phyloP scores from a whole-genome alignment of 345 rosid species.

The Kernera saxatilis region DNA sequence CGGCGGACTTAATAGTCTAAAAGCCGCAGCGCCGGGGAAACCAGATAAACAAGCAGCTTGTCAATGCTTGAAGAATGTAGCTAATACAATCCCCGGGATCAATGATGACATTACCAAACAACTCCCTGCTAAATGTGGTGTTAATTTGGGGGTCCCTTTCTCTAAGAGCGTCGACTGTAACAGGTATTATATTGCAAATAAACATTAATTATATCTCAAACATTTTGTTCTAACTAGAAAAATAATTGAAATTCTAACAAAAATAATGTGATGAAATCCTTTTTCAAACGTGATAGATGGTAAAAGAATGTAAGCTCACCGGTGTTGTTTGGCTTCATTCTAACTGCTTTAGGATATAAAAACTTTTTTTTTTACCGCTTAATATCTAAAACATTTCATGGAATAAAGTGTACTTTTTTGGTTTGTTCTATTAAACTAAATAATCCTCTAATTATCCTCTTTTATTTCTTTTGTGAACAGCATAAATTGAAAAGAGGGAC shows the following conservation, averaged over 20 bases:
- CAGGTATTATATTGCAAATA: slow-evolving; percentile 8
- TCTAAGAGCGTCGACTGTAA: slow-evolving; percentile 24
- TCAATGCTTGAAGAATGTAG: slow-evolving; percentile 26
- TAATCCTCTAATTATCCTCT: background rate
- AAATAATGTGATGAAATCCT: too few relatives aligned
- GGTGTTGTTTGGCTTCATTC: too few relatives aligned
- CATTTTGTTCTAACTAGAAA: too few relatives aligned
- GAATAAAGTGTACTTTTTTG: too few relatives aligned
- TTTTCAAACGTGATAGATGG: too few relatives aligned
- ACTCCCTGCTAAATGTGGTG: slow-evolving; percentile 28
- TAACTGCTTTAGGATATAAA: too few relatives aligned
- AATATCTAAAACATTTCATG: too few relatives aligned
- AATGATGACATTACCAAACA: slow-evolving; percentile 23
- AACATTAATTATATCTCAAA: too few relatives aligned
- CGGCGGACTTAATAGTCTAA: slow-evolving; percentile 18
- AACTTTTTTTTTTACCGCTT: too few relatives aligned
- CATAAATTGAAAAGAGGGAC: slow-evolving; percentile 14
- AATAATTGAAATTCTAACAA: too few relatives aligned
- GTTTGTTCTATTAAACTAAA: too few relatives aligned
- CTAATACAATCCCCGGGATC: slow-evolving; percentile 17
- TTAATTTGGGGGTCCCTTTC: slow-evolving; percentile 32
- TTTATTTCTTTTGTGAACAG: slow-evolving; percentile 14
- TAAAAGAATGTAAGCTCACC: too few relatives aligned
- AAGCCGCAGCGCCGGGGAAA: slow-evolving; percentile 21
- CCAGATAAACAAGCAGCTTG: slow-evolving; percentile 23